Base-by-base conservation (phyloP, 805 yeast species). In the Naumovozyma dairenensis region DNA sequence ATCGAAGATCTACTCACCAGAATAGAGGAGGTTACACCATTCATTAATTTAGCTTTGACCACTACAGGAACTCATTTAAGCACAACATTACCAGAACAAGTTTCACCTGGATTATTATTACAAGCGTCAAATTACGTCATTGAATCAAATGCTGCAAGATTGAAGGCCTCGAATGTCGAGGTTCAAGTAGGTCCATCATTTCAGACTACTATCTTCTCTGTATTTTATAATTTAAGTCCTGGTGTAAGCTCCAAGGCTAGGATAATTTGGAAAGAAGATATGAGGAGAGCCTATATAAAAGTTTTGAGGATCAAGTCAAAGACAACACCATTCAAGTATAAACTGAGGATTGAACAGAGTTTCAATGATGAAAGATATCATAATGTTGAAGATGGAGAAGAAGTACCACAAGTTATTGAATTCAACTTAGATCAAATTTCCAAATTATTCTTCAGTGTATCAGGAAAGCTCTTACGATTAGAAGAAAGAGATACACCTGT, bases 291-390 rank as follows among this genome's bases (percentile, higher is more conserved):
- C 21, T 48, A 53, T 34, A 70, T 74, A 0, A 56, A 55, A 22
- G 44, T 80, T 3, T 44, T 48, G 34, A 49, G 71, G 17, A 34
- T 50, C 2, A 19, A 21, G 42, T 10, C 42, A 37, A 32, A 34
- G 3, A 19, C 28, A 16, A 17, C 17, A 15, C 14, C 17, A 20
- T 77, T 55, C 46, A 33, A 48, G 8, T 79, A 77, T 49, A 54
- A 48, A 4, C 37, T 81, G 13, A 54, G 49, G 7, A 61, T 81
- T 2, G 48, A 48, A 4, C 87, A 82, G 44, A 69, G 67, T 45
- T 74, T 78, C 31, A 65, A 79, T 44, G 93, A 81, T 55, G 82
- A 71, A 0, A 57, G 89, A 35, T 81, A 78, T 47, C 93, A 81
- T 48, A 82, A 80, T 10, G 63, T 59, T 4, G 70, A 66, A 5